These are phyloP conservation scores for Dalbergia oliveri DNA, from an alignment of 306 rosid genomes.

Conservation along the genomic window DNA sequence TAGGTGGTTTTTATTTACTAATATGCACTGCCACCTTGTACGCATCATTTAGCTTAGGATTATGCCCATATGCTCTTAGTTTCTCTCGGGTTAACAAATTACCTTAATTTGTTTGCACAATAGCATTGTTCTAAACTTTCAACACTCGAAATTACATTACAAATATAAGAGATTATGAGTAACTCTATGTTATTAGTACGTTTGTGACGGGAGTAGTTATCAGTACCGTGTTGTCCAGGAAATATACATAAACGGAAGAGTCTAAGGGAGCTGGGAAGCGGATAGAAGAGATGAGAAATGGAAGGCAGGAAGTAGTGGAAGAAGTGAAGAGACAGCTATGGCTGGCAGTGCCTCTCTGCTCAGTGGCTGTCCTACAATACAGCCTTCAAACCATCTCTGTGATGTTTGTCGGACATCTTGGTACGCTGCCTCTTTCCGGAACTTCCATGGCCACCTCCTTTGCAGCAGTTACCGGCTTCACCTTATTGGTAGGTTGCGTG, in stretches of 20 bases:
- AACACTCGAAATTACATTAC: too few relatives aligned
- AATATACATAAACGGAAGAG: not conserved
- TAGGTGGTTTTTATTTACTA: too few relatives aligned
- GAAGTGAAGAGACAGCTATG: constrained; percentile 46
- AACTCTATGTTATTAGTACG: too few relatives aligned
- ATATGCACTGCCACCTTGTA: too few relatives aligned
- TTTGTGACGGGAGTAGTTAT: too few relatives aligned
- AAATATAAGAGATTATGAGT: too few relatives aligned
- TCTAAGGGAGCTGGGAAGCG: not conserved
- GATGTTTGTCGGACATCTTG: constrained; percentile 46
- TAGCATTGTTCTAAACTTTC: too few relatives aligned
- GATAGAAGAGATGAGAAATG: not conserved
- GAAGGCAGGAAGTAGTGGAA: constrained; percentile 20
- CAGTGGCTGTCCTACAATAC: constrained; percentile 42
- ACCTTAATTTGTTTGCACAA: too few relatives aligned
- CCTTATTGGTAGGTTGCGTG: constrained; percentile 40
- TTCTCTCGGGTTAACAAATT: too few relatives aligned
- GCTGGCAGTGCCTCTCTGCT: constrained; percentile 46
- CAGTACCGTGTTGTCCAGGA: too few relatives aligned
- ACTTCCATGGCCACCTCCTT: constrained; percentile 56
- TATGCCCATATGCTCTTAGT: too few relatives aligned
- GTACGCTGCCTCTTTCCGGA: constrained; percentile 46
- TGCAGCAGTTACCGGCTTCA: constrained; percentile 49
- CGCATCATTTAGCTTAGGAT: too few relatives aligned
- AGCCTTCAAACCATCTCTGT: constrained; percentile 47